Conservation (phyloP, 345 rosid genomes). For the Populus davidiana region DNA sequence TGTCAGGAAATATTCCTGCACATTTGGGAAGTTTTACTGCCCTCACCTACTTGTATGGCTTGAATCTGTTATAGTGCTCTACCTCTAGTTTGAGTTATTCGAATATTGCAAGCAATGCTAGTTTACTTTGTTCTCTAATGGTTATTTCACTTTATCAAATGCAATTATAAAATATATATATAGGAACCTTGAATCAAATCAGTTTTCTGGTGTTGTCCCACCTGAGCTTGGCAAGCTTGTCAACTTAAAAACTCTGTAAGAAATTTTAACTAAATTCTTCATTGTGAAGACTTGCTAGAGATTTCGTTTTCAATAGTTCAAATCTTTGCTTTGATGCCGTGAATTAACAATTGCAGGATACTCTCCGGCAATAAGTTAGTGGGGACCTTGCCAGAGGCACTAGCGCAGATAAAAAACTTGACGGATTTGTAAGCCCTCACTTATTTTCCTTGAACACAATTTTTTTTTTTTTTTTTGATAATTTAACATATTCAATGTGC, state of each 20-base stretch:
- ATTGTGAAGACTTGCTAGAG: too few species aligned
- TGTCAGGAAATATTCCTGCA: slow-evolving; percentile 12
- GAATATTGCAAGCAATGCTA: too few species aligned
- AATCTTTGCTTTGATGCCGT: too few species aligned
- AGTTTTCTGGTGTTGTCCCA: too few species aligned
- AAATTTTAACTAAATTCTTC: too few species aligned
- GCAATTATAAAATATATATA: background rate
- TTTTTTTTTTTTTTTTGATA: background rate
- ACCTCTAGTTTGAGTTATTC: background rate
- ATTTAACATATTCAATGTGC: slow-evolving; percentile 1
- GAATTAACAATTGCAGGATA: background rate
- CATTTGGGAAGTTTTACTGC: slow-evolving; percentile 3
- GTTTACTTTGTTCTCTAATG: background rate
- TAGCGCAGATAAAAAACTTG: background rate
- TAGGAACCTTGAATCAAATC: too few species aligned
- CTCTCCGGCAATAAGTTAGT: background rate
- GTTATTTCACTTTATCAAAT: background rate
- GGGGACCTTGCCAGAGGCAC: background rate
- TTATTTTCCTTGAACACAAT: background rate
- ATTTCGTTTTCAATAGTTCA: background rate
- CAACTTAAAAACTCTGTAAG: slow-evolving; percentile 9
- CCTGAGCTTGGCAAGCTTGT: too few species aligned
- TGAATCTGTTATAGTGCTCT: background rate
- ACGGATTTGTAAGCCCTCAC: background rate
- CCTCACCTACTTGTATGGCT: slow-evolving; percentile 16